Base-by-base conservation (phyloP, 306 rosid genomes). In the Quillaja saponaria region DNA sequence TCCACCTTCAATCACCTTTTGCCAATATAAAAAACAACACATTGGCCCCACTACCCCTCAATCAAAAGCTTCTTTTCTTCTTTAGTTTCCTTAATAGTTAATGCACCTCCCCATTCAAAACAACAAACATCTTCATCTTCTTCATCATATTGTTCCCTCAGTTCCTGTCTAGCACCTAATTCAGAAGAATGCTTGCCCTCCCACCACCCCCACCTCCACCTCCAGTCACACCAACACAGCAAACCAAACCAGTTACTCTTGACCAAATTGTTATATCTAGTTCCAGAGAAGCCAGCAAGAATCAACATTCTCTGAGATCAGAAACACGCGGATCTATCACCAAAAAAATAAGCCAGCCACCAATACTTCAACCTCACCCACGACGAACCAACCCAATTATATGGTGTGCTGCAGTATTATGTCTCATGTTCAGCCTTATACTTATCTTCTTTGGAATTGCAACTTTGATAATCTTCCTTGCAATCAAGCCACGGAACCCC, bases 401-500 rank as follows among this genome's bases (percentile, higher is more conserved):
- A 70, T 94, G 99, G 99, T 89, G 76, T 49, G 69, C 78, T 62
- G 91, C 97, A 10, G 16, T 78, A 10, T 33, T 83, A 13, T 89
- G 99, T 71, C 79, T 94, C 53, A 45, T 87, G 35, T 94, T 94
- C 50, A 87, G 99, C 78, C 80, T 94, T 25, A 4, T 78, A 8
- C 86, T 94, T 14, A 87, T 94, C 64, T 78, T 94, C 80, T 83
- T 83, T 63, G 99, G 97, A 52, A 69, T 94, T 34, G 82, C 87
- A 19, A 94, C 87, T 58, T 50, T 94, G 28, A 81, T 85, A 12
- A 47, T 81, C 63, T 89, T 76, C 85, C 80, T 89, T 40, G 58
- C 85, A 33, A 61, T 94, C 7, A 87, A 76, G 59, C 99, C 99
- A 33, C 68, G 51, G 61, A 74, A 64, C 55, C 99, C 95, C 7